These are phyloP conservation scores for Sporothrix variecibatus DNA, from an alignment of 2,329 filamentous ascomycete species.

Conservation along the genomic window DNA sequence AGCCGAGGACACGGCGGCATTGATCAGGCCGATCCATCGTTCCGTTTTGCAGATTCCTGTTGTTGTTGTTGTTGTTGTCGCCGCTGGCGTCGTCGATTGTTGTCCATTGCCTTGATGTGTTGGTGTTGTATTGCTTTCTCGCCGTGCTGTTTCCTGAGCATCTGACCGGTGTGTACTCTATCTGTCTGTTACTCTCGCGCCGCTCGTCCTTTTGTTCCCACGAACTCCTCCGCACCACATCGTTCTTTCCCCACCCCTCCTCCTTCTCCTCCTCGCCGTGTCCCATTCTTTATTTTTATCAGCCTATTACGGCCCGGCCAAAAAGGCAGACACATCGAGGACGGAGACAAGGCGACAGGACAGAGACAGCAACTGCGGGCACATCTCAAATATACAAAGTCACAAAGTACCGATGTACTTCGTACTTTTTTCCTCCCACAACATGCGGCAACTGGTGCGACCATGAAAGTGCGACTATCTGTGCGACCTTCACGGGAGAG, in stretches of 20 bases:
- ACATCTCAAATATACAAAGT: background rate
- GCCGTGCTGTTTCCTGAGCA: too few relatives aligned
- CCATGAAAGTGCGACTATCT: background rate
- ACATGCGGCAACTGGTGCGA: constrained; percentile 1
- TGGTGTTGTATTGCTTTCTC: background rate
- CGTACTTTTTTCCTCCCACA: background rate
- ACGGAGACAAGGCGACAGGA: background rate
- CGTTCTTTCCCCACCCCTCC: background rate
- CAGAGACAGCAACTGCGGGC: background rate
- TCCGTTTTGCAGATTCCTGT: background rate
- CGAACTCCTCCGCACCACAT: constrained; percentile 5
- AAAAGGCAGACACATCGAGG: background rate
- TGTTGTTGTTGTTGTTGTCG: background rate
- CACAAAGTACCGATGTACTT: background rate
- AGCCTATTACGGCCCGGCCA: background rate
- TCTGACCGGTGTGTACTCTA: too few relatives aligned
- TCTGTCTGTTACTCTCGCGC: background rate
- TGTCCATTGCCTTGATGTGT: background rate
- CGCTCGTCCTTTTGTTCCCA: constrained; percentile 5
- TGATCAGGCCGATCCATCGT: constrained; percentile 26
- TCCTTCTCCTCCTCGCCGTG: background rate
- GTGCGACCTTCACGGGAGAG: background rate
- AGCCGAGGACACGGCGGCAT: constrained; percentile 26
- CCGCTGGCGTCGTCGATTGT: background rate
- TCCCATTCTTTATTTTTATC: background rate